Evolutionary conservation across 1,139 yeast species (phyloP).

Genomic region (Blastobotrys illinoisensis): DNA sequence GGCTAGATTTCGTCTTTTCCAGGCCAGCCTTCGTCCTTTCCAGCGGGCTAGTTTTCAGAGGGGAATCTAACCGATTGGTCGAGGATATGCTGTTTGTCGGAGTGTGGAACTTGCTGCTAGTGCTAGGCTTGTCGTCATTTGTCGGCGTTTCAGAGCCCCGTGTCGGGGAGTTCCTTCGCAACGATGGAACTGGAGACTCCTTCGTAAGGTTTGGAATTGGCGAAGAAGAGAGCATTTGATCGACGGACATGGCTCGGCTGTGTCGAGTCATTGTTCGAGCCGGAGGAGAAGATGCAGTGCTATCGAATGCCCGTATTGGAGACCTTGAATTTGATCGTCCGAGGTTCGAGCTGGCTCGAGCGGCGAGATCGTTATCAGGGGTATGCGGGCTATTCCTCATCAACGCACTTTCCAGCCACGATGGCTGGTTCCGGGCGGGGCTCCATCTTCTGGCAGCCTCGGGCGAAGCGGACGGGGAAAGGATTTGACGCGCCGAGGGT

Average conservation of each 20-base stretch:
- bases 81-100: not conserved
- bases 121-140: not conserved
- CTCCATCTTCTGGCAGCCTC: slow-evolving; percentile 24
- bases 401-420: slow-evolving; percentile 31
- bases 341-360: not conserved
- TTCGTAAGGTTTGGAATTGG: slow-evolving; percentile 4
- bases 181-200: not conserved
- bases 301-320: not conserved
- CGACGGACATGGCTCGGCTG: slow-evolving; percentile 6
- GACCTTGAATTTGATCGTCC: not conserved
- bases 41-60: not conserved
- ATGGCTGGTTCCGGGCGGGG: slow-evolving; percentile 25
- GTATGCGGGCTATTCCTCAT: slow-evolving; percentile 21
- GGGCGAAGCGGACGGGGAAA: not conserved
- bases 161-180: not conserved
- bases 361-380: slow-evolving; percentile 12
- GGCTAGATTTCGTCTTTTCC: not conserved
- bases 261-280: not conserved
- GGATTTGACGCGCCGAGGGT: slow-evolving; percentile 2
- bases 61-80: not conserved
- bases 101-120: not conserved
- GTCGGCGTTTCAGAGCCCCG: not conserved
- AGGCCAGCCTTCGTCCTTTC: not conserved
- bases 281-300: slow-evolving; percentile 1
- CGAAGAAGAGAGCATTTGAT: slow-evolving; percentile 6